Base-by-base conservation (phyloP, 2,329 filamentous ascomycete species). In the Beauveria medogensis region DNA sequence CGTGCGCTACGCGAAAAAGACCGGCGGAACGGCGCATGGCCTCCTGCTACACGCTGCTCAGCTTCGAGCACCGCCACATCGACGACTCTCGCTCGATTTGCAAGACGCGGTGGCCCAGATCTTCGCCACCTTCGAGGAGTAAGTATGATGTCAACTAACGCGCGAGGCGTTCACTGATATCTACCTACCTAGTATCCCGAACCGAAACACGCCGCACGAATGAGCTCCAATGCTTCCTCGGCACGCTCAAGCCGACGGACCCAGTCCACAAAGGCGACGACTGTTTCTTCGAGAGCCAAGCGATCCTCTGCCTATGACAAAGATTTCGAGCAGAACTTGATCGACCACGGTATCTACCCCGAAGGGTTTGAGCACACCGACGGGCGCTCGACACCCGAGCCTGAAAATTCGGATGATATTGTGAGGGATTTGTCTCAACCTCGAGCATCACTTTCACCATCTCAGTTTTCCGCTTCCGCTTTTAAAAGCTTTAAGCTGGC, bases 291-390 rank as follows among this genome's bases (percentile, higher is more conserved):
- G 14, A 46, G 6, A 37, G 53, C 61, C 8, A 68, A 65, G 46
- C 70, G 62, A 56, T 68, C 65, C 30, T 64, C 65, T 51, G 62
- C 66, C 1, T 74, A 75, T 63, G 64, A 72, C 64, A 65, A 65
- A 48, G 64, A 67, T 61, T 77, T 76, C 65, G 67, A 74, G 56
- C 70, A 73, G 59, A 67, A 74, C 55, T 64, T 77, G 48, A 70
- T 71, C 59, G 71, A 77, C 60, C 52, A 70, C 63, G 60, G 60
- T n/a, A 63, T 77, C 46, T 71, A 73, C 57, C 64, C 70, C 3
- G 16, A 55, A 5, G 53, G 53, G 12, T 46, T 22, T 6, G 24
- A 55, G 9, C 24, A 55, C 24, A 28, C 18, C 4, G 53, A 55
- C 34, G n/a, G 12, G 12, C 22, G 24, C 34, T 54, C 34, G 18